Evolutionary conservation across 2,329 filamentous ascomycete genomes (phyloP).

Genomic region (Daldinia sp.): DNA sequence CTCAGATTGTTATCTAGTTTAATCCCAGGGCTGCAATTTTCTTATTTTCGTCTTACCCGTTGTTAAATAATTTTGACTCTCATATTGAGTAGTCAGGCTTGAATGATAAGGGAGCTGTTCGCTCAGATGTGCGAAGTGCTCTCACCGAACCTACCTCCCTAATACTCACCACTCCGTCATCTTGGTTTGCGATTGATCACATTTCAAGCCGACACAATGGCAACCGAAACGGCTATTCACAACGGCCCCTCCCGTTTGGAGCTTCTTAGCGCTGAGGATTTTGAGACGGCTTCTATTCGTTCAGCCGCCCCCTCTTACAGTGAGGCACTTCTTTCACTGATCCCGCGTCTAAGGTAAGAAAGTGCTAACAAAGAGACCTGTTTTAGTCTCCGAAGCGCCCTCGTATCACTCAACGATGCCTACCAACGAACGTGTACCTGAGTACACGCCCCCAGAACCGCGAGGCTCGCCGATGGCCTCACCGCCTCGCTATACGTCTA

Average conservation of each 20-base stretch:
- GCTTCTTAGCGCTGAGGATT: slow-evolving; percentile 59
- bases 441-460: slow-evolving; percentile 55
- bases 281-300: slow-evolving; percentile 72
- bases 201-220: slow-evolving; percentile 34
- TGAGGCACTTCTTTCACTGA: slow-evolving; percentile 48
- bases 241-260: slow-evolving; percentile 38
- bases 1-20: slow-evolving; percentile 26
- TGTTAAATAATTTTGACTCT: not conserved
- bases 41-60: slow-evolving; percentile 25
- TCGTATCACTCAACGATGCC: slow-evolving; percentile 67
- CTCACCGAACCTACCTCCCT: slow-evolving; percentile 33
- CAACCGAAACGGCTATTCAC: slow-evolving; percentile 41
- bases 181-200: slow-evolving; percentile 20
- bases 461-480: slow-evolving; percentile 28
- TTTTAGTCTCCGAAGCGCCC: slow-evolving; percentile 67
- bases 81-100: slow-evolving; percentile 17
- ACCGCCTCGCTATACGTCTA: slow-evolving; percentile 40
- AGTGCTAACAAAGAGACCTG: slow-evolving; percentile 29
- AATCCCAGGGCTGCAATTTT: slow-evolving; percentile 27
- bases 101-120: slow-evolving; percentile 27
- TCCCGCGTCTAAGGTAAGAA: not conserved
- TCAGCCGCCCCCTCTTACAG: slow-evolving; percentile 74
- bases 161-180: slow-evolving; percentile 10
- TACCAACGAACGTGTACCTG: slow-evolving; percentile 58
- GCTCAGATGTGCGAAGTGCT: slow-evolving; percentile 36